These are phyloP conservation scores for Arachnopeziza araneosa DNA, from an alignment of 2,329 filamentous ascomycete species.

Conservation along the genomic window DNA sequence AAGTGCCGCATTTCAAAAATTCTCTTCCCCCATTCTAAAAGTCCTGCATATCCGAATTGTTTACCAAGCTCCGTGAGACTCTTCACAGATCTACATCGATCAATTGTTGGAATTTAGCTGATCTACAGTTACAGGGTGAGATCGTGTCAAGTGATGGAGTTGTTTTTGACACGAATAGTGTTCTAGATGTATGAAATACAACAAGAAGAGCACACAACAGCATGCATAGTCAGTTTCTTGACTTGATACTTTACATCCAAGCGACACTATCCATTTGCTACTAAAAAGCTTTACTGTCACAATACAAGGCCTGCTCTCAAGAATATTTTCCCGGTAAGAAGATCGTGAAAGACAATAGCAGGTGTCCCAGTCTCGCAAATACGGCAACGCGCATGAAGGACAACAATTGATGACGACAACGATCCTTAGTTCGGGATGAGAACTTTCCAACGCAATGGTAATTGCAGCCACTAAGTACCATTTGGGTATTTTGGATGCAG, in stretches of 20 bases:
- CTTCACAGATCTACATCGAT: neutral
- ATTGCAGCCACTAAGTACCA: neutral
- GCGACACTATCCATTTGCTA: neutral
- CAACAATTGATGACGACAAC: neutral
- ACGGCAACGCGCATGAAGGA: too few species aligned
- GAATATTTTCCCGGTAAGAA: neutral
- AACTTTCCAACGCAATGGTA: neutral
- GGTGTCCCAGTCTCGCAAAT: too few species aligned
- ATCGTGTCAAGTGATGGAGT: too few species aligned
- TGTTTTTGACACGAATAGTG: neutral
- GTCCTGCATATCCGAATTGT: neutral
- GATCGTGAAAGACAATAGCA: too few species aligned
- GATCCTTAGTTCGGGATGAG: neutral
- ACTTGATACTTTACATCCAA: neutral
- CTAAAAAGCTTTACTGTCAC: neutral
- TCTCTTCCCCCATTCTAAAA: too few species aligned
- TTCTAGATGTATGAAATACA: neutral
- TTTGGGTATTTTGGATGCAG: neutral
- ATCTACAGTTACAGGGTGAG: neutral
- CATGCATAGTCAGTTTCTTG: neutral
- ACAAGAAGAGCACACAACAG: neutral
- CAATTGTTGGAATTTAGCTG: neutral
- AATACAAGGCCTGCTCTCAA: neutral
- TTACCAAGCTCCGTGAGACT: neutral
- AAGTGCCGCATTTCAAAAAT: too few species aligned